A percentile compares a stretch with the other conserved stretches of the same genome.
Evolutionary conservation across 331 rosid species (phyloP).

Genomic region (Pyrus hybrid): DNA sequence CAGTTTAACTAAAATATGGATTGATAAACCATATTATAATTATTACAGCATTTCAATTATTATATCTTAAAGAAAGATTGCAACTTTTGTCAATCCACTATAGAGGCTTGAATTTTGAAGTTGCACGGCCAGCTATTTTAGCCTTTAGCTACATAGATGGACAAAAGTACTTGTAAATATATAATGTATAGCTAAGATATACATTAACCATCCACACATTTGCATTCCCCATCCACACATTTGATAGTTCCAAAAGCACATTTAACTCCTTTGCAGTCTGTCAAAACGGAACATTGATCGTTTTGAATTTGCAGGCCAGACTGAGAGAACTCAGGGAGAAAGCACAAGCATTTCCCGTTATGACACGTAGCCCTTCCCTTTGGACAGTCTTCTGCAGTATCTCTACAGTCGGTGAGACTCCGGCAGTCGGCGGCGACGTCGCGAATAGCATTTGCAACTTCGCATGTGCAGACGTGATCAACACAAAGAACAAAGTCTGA

Average conservation of each 20-base stretch:
- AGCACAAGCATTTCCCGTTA: neutral
- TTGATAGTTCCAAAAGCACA: neutral
- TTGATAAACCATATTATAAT: too few species aligned
- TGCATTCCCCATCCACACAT: neutral
- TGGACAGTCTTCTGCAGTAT: neutral
- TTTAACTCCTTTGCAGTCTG: neutral
- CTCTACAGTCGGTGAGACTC: neutral
- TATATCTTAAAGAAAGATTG: neutral
- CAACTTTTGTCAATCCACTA: neutral
- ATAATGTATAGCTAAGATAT: neutral
- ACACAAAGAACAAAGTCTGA: neutral
- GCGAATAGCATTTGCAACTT: neutral
- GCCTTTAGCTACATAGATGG: too few species aligned
- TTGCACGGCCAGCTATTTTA: too few species aligned
- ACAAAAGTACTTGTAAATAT: neutral
- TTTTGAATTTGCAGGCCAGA: neutral
- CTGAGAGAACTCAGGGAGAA: neutral
- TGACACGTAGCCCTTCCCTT: neutral
- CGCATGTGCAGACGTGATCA: neutral
- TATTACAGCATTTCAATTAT: too few species aligned
- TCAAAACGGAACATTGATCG: neutral
- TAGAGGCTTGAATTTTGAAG: too few species aligned
- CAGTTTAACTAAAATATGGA: too few species aligned
- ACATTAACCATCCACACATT: neutral
- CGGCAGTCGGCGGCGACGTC: neutral